phyloP scores from a whole-genome alignment of 2,329 filamentous ascomycete genomes.

The Penicillium sp. region DNA sequence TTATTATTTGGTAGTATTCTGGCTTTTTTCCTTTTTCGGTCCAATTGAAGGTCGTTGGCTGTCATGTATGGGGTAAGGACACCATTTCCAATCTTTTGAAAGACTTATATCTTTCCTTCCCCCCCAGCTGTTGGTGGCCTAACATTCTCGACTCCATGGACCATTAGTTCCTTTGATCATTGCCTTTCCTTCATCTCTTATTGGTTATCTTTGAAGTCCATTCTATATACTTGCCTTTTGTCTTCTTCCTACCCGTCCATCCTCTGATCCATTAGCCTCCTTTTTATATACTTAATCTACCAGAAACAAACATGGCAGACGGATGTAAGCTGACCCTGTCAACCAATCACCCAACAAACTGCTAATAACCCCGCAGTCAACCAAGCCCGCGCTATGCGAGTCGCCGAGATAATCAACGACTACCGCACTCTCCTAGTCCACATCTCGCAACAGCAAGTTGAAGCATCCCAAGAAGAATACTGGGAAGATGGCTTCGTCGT shows the following conservation, averaged over 20 bases:
- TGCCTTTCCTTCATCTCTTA: conserved; percentile 7
- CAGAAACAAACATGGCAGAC: conserved; percentile 49
- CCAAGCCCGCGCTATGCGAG: conserved; percentile 60
- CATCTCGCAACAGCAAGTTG: conserved; percentile 54
- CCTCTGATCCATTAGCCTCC: neutral
- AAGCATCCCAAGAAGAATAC: conserved; percentile 53
- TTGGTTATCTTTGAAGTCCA: conserved; percentile 6
- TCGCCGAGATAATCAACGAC: conserved; percentile 63
- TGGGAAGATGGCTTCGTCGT: conserved; percentile 59
- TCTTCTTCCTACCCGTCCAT: neutral
- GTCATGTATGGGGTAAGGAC: conserved; percentile 19
- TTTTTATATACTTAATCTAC: conserved; percentile 13
- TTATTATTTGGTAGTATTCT: neutral
- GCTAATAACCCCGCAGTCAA: conserved; percentile 51
- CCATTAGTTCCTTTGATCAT: conserved; percentile 1
- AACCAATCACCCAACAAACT: neutral
- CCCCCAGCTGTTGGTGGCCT: conserved; percentile 1
- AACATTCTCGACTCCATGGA: conserved; percentile 3
- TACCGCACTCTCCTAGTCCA: conserved; percentile 61
- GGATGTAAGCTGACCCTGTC: conserved; percentile 47
- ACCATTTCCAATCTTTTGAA: neutral
- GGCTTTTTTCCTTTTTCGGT: conserved; percentile 3
- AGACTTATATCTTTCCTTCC: conserved; percentile 8
- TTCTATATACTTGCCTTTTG: conserved; percentile 1
- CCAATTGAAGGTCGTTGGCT: conserved; percentile 3